phyloP scores from a whole-genome alignment of 345 rosid species.

The Melaleuca alternifolia region DNA sequence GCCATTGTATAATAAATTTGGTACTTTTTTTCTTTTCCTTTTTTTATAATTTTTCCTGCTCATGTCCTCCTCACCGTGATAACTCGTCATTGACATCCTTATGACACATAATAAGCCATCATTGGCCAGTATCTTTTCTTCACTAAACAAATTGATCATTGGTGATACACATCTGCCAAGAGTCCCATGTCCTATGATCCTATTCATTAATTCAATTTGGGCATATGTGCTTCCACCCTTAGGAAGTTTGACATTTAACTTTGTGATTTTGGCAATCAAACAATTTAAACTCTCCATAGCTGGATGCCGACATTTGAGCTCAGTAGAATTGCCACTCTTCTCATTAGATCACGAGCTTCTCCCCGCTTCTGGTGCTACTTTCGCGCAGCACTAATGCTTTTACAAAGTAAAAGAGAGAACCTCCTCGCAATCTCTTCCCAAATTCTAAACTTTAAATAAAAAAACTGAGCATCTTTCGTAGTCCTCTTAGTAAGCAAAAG shows the following conservation, averaged over 20 bases:
- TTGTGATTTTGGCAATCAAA: background rate
- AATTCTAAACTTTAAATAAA: background rate
- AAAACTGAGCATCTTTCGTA: background rate
- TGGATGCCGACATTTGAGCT: background rate
- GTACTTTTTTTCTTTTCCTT: too few relatives aligned
- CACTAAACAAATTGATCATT: background rate
- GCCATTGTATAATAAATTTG: background rate
- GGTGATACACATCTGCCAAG: background rate
- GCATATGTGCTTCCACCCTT: background rate
- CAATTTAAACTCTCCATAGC: background rate
- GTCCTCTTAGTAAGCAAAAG: background rate
- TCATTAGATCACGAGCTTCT: background rate
- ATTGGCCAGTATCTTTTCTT: background rate
- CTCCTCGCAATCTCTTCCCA: background rate
- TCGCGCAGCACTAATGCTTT: background rate
- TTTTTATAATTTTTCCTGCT: background rate
- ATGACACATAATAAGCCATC: background rate
- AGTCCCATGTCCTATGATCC: background rate
- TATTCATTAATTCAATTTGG: background rate
- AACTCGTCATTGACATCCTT: background rate
- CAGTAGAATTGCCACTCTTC: background rate
- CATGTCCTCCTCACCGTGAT: background rate
- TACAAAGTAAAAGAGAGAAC: background rate
- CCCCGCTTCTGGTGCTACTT: background rate
- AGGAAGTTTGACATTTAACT: background rate